Conservation (phyloP, 2,329 filamentous ascomycete genomes). For the Dothidotthia symphoricarpi region DNA sequence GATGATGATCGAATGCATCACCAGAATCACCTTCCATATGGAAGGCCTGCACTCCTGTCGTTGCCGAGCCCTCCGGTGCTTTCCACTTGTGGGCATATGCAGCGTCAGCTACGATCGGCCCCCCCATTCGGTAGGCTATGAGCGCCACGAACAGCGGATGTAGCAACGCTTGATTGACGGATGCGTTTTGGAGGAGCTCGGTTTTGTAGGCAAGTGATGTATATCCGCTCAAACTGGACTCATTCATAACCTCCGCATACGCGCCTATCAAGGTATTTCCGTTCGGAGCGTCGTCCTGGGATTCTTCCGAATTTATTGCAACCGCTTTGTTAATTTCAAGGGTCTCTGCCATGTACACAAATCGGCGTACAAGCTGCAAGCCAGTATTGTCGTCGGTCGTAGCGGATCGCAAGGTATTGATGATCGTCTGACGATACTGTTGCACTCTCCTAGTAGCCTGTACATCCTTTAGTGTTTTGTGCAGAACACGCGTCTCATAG, state of each 20-base stretch:
- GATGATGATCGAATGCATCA: constrained; percentile 7
- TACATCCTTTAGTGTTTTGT: too few species aligned
- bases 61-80: neutral
- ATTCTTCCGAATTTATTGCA: too few species aligned
- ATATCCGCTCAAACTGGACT: too few species aligned
- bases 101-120: constrained; percentile 12
- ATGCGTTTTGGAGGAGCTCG: neutral
- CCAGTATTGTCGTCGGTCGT: too few species aligned
- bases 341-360: neutral
- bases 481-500: too few species aligned
- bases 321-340: neutral
- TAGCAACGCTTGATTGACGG: neutral
- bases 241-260: too few species aligned
- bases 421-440: too few species aligned
- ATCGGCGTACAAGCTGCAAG: neutral
- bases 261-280: too few species aligned
- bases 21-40: constrained; percentile 10
- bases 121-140: constrained; percentile 12
- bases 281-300: too few species aligned
- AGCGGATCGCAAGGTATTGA: too few species aligned
- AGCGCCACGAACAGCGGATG: constrained; percentile 12
- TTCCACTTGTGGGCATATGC: constrained; percentile 11
- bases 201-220: too few species aligned
- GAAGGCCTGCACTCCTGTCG: neutral
- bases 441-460: too few species aligned